These are phyloP conservation scores for Harringtonia aguacate DNA, from an alignment of 2,329 filamentous ascomycete genomes.

Conservation along the genomic window DNA sequence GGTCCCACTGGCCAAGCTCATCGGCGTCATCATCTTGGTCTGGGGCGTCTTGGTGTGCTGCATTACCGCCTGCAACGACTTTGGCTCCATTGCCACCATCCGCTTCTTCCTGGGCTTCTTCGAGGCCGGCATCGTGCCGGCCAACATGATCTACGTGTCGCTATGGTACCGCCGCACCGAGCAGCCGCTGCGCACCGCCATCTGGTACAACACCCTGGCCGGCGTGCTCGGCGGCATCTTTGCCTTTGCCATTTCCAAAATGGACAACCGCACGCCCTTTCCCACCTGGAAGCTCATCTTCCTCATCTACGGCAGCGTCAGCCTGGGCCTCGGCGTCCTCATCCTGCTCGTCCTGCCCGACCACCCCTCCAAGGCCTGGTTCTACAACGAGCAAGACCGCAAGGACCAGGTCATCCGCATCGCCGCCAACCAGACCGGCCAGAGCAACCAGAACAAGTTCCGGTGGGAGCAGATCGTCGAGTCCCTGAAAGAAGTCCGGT, in stretches of 20 bases:
- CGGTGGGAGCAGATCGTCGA: background rate
- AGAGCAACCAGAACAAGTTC: background rate
- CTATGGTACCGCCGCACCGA: conserved; percentile 16
- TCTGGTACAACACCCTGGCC: conserved; percentile 1
- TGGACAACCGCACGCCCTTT: background rate
- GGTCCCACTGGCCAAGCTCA: conserved; percentile 3
- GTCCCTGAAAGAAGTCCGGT: background rate
- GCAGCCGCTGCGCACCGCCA: conserved; percentile 2
- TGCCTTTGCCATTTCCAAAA: background rate
- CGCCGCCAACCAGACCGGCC: background rate
- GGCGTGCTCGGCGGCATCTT: background rate
- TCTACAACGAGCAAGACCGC: background rate
- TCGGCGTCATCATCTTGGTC: conserved; percentile 17
- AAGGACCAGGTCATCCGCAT: background rate
- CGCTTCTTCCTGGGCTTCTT: conserved; percentile 25
- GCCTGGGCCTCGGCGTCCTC: background rate
- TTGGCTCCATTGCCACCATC: conserved; percentile 21
- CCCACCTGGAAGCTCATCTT: background rate
- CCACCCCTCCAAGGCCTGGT: background rate
- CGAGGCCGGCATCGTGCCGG: conserved; percentile 23
- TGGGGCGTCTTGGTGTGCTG: conserved; percentile 20
- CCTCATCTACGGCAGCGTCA: background rate
- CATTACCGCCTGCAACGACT: conserved; percentile 23
- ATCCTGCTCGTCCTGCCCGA: background rate
- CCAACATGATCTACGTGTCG: conserved; percentile 26